These are phyloP conservation scores for Phoenix dactylifera DNA, from an alignment of 176 grass and related monocot species.

Conservation along the genomic window DNA sequence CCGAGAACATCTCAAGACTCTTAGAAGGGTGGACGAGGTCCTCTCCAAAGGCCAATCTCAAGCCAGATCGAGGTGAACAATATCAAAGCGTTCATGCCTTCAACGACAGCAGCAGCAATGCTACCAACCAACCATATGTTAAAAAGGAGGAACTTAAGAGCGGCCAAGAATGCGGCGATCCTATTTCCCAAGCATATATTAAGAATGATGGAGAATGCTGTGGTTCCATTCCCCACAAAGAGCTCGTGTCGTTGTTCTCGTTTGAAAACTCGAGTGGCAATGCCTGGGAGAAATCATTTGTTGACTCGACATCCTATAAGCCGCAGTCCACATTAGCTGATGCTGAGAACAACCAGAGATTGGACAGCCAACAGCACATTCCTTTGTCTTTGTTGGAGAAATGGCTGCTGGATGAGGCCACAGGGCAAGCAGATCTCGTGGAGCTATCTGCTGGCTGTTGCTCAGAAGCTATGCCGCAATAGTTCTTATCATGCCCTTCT, in stretches of 20 bases:
- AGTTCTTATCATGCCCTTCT: slow-evolving; percentile 13
- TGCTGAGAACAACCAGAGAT: slow-evolving; percentile 13
- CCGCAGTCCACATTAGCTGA: slow-evolving; percentile 2
- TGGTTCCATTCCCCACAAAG: no score
- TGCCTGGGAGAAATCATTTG: no score
- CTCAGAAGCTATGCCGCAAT: slow-evolving; percentile 32
- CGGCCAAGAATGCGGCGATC: no score
- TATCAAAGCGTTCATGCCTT: slow-evolving; percentile 1
- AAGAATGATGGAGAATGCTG: no score
- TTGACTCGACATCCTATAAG: slow-evolving; percentile 5
- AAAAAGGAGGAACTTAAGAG: no score
- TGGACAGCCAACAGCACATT: slow-evolving; percentile 22
- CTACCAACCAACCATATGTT: background rate
- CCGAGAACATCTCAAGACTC: slow-evolving; percentile 68
- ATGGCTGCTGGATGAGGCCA: background rate
- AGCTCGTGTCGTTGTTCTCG: no score
- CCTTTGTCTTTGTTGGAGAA: slow-evolving; percentile 42
- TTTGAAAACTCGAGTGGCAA: no score
- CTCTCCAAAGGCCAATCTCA: background rate
- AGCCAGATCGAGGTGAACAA: no score
- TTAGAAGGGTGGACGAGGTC: slow-evolving; percentile 31
- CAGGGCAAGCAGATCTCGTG: slow-evolving; percentile 32
- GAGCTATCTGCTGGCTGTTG: slow-evolving; percentile 31
- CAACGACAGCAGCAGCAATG: slow-evolving; percentile 5
- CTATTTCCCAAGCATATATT: no score